Evolutionary conservation across 805 yeast genomes (phyloP), one percentile per base, ranked within the genome.

Genomic region (Saccharomyces paradoxus): DNA sequence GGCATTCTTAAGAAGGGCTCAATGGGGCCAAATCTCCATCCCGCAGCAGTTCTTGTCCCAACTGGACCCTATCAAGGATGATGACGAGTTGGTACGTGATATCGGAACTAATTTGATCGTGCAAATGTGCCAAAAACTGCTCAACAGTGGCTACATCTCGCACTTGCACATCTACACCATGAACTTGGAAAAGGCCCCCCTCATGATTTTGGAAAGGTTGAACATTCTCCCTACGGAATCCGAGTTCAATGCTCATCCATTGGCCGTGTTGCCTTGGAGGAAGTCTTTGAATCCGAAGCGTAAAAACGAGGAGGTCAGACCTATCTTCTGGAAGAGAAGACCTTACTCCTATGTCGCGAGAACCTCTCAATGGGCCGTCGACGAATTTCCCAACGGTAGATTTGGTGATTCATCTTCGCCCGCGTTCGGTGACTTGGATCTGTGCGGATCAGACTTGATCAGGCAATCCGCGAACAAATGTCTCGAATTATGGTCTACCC

Each of bases 321-420:
- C 98, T 17, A 92, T 92, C 58, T 92, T 92, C 71, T 92, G 98
- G 98, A 87, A 89, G 68, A 87, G 89, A 70, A 82, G 97, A 75
- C 91, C 91, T 64, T 87, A 86, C 70, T 84, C 96, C 14, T 92
- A 92, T 69, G 83, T 89, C 57, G 81, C 89, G 50, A 80, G 98
- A 70, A 92, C 97, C 8, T 82, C 94, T 27, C 85, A 86, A 55
- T 94, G 99, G 70, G 63, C 68, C 2, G 67, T 58, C 90, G 99
- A 94, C 73, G 99, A 94, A 71, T 94, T 92, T 67, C 99, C 99
- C 51, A 94, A 92, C 71, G 99, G 99, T 57, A 80, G 99, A 74
- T 94, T 97, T 91, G 99, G 99, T 64, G 97, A 94, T 69, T 88
- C 97, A 2, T 78, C 96, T 56, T 94, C 98, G 47, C 99, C 99